Conservation (phyloP, 2,329 filamentous ascomycete species). For the Xylaria sp. region DNA sequence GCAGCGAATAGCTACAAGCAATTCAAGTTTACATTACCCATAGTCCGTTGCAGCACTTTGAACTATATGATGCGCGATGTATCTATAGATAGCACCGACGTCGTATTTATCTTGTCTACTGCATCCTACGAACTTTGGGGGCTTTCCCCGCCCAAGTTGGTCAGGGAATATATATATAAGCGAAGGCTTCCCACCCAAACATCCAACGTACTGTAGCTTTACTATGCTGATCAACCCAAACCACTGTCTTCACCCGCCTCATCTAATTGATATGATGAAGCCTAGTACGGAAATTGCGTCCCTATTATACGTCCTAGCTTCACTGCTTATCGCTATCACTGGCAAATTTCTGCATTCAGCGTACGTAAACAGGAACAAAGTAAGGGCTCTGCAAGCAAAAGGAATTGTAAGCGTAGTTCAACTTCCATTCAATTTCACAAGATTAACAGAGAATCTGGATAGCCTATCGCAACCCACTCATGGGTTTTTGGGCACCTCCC, state of each 20-base stretch:
- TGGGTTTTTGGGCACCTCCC: not conserved
- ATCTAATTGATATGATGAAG: not conserved
- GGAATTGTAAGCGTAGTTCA: not conserved
- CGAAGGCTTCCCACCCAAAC: not conserved
- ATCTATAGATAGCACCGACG: no score
- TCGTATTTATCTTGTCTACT: no score
- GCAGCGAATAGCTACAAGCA: no score
- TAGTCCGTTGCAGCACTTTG: no score
- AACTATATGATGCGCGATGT: no score
- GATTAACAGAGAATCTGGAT: not conserved
- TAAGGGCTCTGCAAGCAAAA: not conserved
- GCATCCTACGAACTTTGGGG: no score
- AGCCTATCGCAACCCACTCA: conserved; percentile 32
- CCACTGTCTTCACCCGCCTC: not conserved
- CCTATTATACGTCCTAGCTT: not conserved
- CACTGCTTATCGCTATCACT: not conserved
- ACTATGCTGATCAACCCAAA: not conserved
- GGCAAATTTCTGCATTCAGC: not conserved
- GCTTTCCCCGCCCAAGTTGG: not conserved
- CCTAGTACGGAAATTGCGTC: not conserved
- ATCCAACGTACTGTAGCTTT: not conserved
- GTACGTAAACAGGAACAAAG: not conserved
- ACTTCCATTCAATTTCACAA: not conserved
- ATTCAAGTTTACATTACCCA: no score
- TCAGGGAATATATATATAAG: not conserved